Conservation (phyloP, 2,329 filamentous ascomycete species). For the Fusarium secorum region DNA sequence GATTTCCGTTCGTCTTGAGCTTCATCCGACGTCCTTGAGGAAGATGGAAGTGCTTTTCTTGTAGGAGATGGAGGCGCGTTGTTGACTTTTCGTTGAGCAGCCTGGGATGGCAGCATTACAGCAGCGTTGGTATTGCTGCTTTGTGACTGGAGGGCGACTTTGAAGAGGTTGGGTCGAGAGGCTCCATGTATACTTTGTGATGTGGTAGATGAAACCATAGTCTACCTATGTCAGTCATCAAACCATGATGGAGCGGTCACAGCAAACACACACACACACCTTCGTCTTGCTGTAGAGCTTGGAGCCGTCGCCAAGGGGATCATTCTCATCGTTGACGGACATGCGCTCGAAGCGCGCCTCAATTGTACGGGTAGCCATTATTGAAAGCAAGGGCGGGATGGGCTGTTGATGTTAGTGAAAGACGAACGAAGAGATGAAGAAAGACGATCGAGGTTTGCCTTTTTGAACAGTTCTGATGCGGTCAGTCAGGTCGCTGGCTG, state of each 20-base stretch:
- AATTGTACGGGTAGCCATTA: constrained; percentile 78
- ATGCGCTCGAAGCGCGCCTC: constrained; percentile 91
- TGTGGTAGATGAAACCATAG: constrained; percentile 42
- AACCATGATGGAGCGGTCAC: not conserved
- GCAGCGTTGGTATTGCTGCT: constrained; percentile 72
- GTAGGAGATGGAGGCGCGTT: constrained; percentile 57
- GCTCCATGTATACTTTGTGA: constrained; percentile 59
- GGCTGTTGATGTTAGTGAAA: constrained; percentile 38
- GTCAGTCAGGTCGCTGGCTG: constrained; percentile 13
- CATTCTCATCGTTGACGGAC: constrained; percentile 89
- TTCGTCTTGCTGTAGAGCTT: constrained; percentile 76
- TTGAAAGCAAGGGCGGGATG: not conserved
- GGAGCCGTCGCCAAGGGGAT: constrained; percentile 61
- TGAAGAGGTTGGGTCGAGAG: constrained; percentile 82
- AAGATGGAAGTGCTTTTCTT: constrained; percentile 57
- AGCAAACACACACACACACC: constrained; percentile 57
- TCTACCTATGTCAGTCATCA: constrained; percentile 51
- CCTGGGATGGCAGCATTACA: constrained; percentile 73
- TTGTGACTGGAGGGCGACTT: constrained; percentile 82
- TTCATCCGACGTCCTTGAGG: constrained; percentile 59
- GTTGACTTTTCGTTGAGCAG: constrained; percentile 62
- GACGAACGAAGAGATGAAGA: constrained; percentile 8
- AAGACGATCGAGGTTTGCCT: constrained; percentile 21
- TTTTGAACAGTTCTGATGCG: constrained; percentile 21
- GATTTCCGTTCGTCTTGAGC: constrained; percentile 59